Evolutionary conservation across 169 alveolate genomes (phyloP).

Genomic region (Miamiensis avidus): DNA sequence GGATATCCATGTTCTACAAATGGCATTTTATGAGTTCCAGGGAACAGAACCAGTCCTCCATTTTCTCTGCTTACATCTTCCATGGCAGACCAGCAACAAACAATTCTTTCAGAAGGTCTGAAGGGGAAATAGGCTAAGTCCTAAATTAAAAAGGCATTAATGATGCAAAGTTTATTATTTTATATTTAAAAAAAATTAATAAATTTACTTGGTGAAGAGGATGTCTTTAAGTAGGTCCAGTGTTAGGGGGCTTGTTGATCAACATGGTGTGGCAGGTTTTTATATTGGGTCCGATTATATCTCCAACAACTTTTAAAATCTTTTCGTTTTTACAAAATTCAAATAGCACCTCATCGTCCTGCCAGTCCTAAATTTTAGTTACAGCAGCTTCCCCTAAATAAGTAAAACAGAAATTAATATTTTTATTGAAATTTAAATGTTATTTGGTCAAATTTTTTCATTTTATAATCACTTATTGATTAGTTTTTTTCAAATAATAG

Average conservation of each 20-base stretch:
- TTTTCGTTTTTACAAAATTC: slow-evolving; percentile 31
- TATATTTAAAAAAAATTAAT: no score
- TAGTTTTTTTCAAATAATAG: no score
- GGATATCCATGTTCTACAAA: slow-evolving; percentile 44
- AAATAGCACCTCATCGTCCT: slow-evolving; percentile 37
- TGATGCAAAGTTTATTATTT: background rate
- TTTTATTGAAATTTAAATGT: no score
- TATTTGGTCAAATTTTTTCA: no score
- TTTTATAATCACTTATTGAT: background rate
- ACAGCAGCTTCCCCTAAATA: slow-evolving; percentile 19
- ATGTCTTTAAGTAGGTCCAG: slow-evolving; percentile 45
- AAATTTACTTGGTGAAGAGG: slow-evolving; percentile 27
- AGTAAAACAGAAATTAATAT: no score
- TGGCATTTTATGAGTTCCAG: slow-evolving; percentile 42
- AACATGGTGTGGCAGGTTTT: slow-evolving; percentile 52
- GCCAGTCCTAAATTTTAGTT: slow-evolving; percentile 44
- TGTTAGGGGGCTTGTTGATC: slow-evolving; percentile 44
- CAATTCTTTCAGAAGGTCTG: slow-evolving; percentile 52
- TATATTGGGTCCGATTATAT: slow-evolving; percentile 39
- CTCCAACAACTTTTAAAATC: slow-evolving; percentile 12
- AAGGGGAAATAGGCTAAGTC: slow-evolving; percentile 49
- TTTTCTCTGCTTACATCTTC: slow-evolving; percentile 41
- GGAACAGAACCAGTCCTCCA: slow-evolving; percentile 42
- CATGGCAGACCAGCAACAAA: slow-evolving; percentile 49
- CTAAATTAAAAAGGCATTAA: background rate